phyloP scores from a whole-genome alignment of 805 yeast genomes.

The Yarrowia osloensis region DNA sequence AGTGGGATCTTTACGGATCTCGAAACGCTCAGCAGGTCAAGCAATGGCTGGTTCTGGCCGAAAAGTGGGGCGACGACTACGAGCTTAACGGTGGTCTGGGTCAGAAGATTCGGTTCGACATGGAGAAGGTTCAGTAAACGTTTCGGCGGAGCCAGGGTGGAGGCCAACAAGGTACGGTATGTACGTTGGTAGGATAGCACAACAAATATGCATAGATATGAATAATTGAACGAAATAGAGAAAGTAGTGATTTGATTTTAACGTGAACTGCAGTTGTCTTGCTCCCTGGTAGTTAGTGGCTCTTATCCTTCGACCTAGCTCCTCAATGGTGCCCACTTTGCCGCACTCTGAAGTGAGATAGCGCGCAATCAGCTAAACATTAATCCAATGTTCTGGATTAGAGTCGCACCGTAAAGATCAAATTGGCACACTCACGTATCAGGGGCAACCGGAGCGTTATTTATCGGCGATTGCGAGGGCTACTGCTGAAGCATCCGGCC shows the following conservation, averaged over 20 bases:
- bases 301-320: no score
- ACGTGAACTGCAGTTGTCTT: neutral
- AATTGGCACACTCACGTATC: neutral
- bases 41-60: constrained; percentile 72
- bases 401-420: neutral
- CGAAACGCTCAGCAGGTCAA: constrained; percentile 53
- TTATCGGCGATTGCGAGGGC: neutral
- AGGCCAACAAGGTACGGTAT: neutral
- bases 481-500: neutral
- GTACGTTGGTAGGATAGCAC: constrained; percentile 1
- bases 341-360: neutral
- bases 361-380: neutral
- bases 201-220: constrained; percentile 23
- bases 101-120: constrained; percentile 20
- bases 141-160: neutral
- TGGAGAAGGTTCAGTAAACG: constrained; percentile 27
- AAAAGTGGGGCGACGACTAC: constrained; percentile 76
- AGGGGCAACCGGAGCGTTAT: neutral
- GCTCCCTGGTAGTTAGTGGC: no score
- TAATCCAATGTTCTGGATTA: neutral
- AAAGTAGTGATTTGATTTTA: neutral
- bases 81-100: constrained; percentile 54
- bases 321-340: no score
- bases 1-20: constrained; percentile 64
- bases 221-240: neutral